These are phyloP conservation scores for Isabelozyma rhagii DNA, from an alignment of 805 yeast genomes.

Conservation along the genomic window DNA sequence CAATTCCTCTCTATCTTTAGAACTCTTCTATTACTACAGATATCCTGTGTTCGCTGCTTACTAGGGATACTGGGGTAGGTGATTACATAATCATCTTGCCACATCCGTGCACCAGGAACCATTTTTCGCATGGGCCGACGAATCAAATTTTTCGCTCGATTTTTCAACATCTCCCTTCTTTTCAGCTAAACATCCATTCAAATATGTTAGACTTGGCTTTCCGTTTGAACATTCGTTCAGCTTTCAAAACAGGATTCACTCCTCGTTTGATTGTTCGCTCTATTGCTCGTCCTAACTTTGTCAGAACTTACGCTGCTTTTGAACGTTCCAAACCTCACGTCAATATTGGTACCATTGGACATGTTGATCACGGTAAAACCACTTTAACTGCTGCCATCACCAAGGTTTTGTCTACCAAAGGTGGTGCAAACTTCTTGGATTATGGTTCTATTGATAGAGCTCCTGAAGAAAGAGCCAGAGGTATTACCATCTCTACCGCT, in stretches of 20 bases:
- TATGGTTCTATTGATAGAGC: slow-evolving; percentile 94
- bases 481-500: slow-evolving; percentile 97
- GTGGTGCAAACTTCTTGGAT: slow-evolving; percentile 93
- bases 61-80: no score
- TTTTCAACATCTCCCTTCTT: not conserved
- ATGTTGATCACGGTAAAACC: slow-evolving; percentile 98
- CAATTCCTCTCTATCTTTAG: no score
- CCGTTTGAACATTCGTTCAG: slow-evolving; percentile 22
- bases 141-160: not conserved
- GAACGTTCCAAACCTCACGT: slow-evolving; percentile 96
- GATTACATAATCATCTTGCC: not conserved
- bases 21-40: no score
- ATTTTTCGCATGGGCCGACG: not conserved
- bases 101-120: not conserved
- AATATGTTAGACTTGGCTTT: slow-evolving; percentile 27
- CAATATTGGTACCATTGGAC: slow-evolving; percentile 97
- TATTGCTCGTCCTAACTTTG: slow-evolving; percentile 23
- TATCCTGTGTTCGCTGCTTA: no score
- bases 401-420: slow-evolving; percentile 81
- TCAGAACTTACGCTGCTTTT: slow-evolving; percentile 63
- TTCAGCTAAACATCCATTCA: not conserved
- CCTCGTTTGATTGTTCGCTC: not conserved
- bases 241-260: slow-evolving; percentile 5
- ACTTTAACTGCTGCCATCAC: slow-evolving; percentile 98
- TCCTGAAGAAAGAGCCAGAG: slow-evolving; percentile 99